A percentile compares a stretch with the other conserved stretches of the same genome.
Evolutionary conservation across 169 alveolate species (phyloP).

Genomic region (Eimeria falciformis): DNA sequence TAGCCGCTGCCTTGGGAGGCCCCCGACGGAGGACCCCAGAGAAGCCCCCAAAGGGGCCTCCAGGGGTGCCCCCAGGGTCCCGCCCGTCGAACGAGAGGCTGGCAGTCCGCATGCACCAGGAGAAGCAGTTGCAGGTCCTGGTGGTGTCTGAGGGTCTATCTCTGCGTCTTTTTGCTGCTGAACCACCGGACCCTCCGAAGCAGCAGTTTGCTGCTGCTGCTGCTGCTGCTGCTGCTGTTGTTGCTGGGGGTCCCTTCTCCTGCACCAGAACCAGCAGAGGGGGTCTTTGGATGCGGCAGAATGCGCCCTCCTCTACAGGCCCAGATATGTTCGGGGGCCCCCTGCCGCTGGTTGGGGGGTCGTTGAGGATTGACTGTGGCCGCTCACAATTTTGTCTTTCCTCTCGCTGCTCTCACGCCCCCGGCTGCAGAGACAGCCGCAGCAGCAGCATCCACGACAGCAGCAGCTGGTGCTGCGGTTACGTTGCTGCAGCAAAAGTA

Average conservation of each 20-base stretch:
- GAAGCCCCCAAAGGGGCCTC: no score
- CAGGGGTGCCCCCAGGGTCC: no score
- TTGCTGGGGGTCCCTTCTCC: constrained; percentile 21
- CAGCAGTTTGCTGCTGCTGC: constrained; percentile 16
- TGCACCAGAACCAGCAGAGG: constrained; percentile 1
- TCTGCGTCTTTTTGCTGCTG: neutral
- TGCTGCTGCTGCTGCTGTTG: constrained; percentile 14
- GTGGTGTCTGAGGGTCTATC: constrained; percentile 22
- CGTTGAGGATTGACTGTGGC: neutral
- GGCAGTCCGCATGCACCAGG: neutral
- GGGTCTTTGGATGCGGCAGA: constrained; percentile 26
- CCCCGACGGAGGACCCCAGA: no score
- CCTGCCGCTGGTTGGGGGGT: constrained; percentile 3
- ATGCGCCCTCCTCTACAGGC: neutral
- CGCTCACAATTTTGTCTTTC: neutral
- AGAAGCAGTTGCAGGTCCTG: neutral
- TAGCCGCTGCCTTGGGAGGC: neutral
- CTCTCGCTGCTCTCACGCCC: neutral
- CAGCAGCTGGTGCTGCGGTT: constrained; percentile 40
- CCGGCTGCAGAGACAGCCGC: neutral
- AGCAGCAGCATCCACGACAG: neutral
- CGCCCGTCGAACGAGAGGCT: no score
- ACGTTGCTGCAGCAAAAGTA: constrained; percentile 3
- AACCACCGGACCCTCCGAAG: neutral
- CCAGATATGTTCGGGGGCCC: neutral